Percentiles rank a stretch among this genome's conserved stretches.
phyloP scores from a whole-genome alignment of 2,329 filamentous ascomycete species.

The Calcarisporium arbuscula region DNA sequence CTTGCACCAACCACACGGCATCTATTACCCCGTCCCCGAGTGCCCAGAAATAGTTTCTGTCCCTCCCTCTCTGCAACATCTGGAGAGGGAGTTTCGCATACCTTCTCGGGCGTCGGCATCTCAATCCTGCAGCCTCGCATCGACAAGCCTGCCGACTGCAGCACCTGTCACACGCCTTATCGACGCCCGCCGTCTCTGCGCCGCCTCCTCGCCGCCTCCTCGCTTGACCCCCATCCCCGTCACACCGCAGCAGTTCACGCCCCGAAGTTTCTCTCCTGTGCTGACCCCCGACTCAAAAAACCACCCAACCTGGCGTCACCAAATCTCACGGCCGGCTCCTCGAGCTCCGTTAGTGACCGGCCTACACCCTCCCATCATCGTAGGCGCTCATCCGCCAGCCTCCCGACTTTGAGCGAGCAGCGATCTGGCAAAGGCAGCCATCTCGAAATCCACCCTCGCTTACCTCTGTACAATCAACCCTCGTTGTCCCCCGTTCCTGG shows the following conservation, averaged over 20 bases:
- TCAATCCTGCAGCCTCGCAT: too few relatives aligned
- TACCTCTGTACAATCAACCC: slow-evolving; percentile 20
- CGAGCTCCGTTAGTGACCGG: slow-evolving; percentile 46
- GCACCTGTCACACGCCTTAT: too few relatives aligned
- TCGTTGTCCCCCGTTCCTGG: slow-evolving; percentile 50
- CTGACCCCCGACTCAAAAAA: slow-evolving; percentile 11
- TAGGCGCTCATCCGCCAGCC: slow-evolving; percentile 40
- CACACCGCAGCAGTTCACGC: slow-evolving; percentile 2
- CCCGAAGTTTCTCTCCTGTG: neutral
- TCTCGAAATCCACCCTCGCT: slow-evolving; percentile 24
- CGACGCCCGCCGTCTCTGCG: too few relatives aligned
- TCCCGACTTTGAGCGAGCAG: slow-evolving; percentile 23
- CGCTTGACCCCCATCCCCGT: too few relatives aligned
- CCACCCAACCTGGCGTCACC: slow-evolving; percentile 44
- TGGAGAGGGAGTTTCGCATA: too few relatives aligned
- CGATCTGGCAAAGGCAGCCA: slow-evolving; percentile 21
- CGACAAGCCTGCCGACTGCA: too few relatives aligned
- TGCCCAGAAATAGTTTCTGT: too few relatives aligned
- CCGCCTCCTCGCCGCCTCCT: too few relatives aligned
- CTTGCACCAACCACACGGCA: too few relatives aligned
- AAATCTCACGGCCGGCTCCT: slow-evolving; percentile 44
- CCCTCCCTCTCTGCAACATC: too few relatives aligned
- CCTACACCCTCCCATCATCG: slow-evolving; percentile 42
- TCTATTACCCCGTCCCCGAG: too few relatives aligned
- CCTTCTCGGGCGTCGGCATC: too few relatives aligned